A percentile compares a stretch with the other conserved stretches of the same genome.
phyloP scores from a whole-genome alignment of 768 basidiomycete species.

The Suillus cothurnatus region DNA sequence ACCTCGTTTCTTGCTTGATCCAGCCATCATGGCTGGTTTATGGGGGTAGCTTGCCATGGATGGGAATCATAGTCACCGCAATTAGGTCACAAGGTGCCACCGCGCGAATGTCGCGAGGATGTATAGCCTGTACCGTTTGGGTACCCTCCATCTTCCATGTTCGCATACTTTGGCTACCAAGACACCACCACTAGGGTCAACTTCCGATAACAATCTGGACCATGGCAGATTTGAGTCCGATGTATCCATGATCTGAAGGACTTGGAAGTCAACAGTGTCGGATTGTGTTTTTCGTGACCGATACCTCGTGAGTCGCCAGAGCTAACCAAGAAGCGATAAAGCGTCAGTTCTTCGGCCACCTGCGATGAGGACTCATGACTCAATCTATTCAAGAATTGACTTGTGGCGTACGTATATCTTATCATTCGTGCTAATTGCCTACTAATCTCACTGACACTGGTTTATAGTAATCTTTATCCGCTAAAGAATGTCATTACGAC shows the following conservation, averaged over 20 bases:
- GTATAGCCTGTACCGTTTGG: neutral
- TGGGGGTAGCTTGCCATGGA: neutral
- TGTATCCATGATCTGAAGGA: neutral
- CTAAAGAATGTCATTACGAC: neutral
- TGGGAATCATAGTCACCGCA: neutral
- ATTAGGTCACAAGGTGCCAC: neutral
- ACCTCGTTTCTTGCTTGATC: slow-evolving; percentile 6
- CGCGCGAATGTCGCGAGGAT: neutral
- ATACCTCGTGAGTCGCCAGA: neutral
- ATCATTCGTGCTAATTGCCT: neutral
- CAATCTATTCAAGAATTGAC: neutral
- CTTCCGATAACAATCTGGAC: neutral
- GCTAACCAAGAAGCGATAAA: too few relatives aligned
- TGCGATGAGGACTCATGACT: neutral
- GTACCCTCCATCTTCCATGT: neutral
- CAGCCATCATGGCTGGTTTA: slow-evolving; percentile 4
- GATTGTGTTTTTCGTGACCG: neutral
- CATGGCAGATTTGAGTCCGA: neutral
- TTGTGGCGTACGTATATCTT: neutral
- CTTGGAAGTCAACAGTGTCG: too few relatives aligned
- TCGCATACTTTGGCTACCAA: neutral
- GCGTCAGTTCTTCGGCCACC: neutral
- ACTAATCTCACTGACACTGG: neutral
- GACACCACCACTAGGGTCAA: neutral
- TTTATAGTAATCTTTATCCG: neutral